Evolutionary conservation across 2,329 filamentous ascomycete genomes (phyloP).

Genomic region (Aspergillus viridinutans): DNA sequence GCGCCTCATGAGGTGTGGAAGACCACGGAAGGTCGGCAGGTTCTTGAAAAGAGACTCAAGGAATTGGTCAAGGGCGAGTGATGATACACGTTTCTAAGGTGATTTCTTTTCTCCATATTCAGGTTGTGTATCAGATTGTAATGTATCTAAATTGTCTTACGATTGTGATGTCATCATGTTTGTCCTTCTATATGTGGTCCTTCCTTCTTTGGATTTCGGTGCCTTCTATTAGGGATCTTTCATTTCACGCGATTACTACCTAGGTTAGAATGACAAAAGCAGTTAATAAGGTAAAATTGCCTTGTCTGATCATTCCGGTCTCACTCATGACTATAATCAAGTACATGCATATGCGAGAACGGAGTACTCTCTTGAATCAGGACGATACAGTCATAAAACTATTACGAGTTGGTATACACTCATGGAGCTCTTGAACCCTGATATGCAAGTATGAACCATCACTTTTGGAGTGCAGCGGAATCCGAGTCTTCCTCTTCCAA

Average conservation of each 20-base stretch:
- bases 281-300: neutral
- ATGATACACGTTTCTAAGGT: neutral
- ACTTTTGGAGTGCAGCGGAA: neutral
- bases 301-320: neutral
- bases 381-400: neutral
- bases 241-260: neutral
- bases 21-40: constrained; percentile 64
- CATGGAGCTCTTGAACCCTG: neutral
- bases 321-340: neutral
- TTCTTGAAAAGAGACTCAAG: constrained; percentile 74
- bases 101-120: neutral
- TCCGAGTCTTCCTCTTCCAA: neutral
- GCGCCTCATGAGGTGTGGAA: constrained; percentile 86
- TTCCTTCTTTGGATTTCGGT: neutral
- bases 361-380: neutral
- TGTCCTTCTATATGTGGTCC: neutral
- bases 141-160: neutral
- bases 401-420: neutral
- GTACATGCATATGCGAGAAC: neutral
- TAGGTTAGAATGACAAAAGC: neutral
- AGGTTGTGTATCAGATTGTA: neutral
- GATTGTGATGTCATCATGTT: neutral
- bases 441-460: constrained; percentile 1
- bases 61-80: constrained; percentile 53
- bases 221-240: neutral